Evolutionary conservation across 495 filamentous ascomycete species (phyloP).

Genomic region (Glonium stellatum): DNA sequence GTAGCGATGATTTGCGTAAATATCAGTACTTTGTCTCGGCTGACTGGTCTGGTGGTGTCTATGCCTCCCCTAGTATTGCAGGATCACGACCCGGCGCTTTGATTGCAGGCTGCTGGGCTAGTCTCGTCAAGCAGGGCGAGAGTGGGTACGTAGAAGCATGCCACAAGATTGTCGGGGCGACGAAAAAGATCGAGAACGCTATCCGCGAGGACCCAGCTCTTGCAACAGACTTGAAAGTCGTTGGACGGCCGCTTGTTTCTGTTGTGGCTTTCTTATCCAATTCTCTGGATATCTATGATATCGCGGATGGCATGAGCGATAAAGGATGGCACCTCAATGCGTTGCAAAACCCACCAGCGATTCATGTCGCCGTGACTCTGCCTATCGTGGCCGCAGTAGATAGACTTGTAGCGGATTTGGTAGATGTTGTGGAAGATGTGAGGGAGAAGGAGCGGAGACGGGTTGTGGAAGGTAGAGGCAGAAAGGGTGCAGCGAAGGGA

Average conservation of each 20-base stretch:
- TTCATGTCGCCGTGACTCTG: constrained; percentile 91
- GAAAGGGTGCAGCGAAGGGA: constrained; percentile 55
- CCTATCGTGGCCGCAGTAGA: constrained; percentile 78
- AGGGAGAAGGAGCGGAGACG: constrained; percentile 57
- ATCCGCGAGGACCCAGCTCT: constrained; percentile 61
- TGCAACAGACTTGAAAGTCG: constrained; percentile 62
- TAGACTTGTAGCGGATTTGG: constrained; percentile 66
- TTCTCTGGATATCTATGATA: constrained; percentile 48
- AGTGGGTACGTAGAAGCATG: constrained; percentile 82
- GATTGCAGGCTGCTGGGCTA: constrained; percentile 91
- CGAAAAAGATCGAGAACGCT: constrained; percentile 74
- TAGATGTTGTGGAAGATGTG: constrained; percentile 70
- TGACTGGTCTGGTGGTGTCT: constrained; percentile 93
- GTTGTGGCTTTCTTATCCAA: constrained; percentile 82
- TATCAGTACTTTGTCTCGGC: constrained; percentile 96
- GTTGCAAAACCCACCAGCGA: constrained; percentile 83
- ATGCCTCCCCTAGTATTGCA: constrained; percentile 83
- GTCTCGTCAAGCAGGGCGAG: constrained; percentile 80
- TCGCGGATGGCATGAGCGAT: constrained; percentile 54
- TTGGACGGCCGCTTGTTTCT: constrained; percentile 81
- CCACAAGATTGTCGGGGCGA: constrained; percentile 76
- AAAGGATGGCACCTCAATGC: constrained; percentile 96
- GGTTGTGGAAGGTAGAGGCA: constrained; percentile 65
- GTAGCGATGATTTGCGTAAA: constrained; percentile 63
- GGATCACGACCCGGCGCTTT: constrained; percentile 88